phyloP scores from a whole-genome alignment of 2,329 filamentous ascomycete genomes.

The Aspergillus sojae region DNA sequence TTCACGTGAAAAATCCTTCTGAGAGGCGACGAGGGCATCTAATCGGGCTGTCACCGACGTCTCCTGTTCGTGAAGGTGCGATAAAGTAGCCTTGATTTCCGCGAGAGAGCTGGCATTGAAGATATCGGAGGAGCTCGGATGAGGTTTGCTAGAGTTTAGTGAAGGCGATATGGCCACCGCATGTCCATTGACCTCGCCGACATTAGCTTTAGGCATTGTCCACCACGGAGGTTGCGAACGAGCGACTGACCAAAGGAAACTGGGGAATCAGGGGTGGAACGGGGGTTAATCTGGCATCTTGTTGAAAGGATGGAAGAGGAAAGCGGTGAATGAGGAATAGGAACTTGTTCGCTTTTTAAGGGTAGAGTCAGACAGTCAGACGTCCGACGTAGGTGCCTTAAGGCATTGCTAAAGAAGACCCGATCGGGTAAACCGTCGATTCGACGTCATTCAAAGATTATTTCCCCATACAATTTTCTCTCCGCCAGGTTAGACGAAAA shows the following conservation, averaged over 20 bases:
- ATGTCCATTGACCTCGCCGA: constrained; percentile 31
- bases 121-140: constrained; percentile 46
- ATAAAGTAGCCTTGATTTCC: constrained; percentile 78
- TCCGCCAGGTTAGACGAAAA: background rate
- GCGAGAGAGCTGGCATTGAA: constrained; percentile 73
- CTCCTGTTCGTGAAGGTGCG: constrained; percentile 75
- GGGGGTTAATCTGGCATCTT: constrained; percentile 11
- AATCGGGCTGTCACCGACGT: constrained; percentile 72
- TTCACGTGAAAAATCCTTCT: constrained; percentile 84
- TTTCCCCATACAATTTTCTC: background rate
- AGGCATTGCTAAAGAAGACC: background rate
- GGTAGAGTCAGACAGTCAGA: too few species aligned
- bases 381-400: background rate
- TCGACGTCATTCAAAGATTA: constrained; percentile 2
- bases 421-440: background rate
- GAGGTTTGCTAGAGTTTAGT: constrained; percentile 3
- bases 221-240: background rate
- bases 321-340: background rate
- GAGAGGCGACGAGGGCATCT: constrained; percentile 75
- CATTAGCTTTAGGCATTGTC: constrained; percentile 25
- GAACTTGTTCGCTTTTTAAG: background rate
- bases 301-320: constrained; percentile 12
- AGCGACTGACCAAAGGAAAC: constrained; percentile 2
- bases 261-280: background rate
- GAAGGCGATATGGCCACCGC: constrained; percentile 9